Conservation (phyloP, 768 basidiomycete genomes). For the Rhodosporidiobolus sp. region DNA sequence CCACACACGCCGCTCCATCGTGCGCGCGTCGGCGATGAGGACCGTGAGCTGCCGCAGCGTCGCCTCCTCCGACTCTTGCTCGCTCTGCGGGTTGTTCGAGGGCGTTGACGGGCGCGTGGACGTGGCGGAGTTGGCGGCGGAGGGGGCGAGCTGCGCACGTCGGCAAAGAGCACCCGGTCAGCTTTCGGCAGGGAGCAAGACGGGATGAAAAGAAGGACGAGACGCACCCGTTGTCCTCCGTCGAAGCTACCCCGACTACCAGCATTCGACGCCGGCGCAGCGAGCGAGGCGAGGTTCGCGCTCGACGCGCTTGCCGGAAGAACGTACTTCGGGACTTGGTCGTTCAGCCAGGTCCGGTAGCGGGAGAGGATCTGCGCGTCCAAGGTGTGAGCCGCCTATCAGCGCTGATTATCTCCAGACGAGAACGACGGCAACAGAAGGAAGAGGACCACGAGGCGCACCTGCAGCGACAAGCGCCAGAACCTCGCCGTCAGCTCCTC, state of each 20-base stretch:
- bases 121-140: neutral
- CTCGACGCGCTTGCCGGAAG: constrained; percentile 24
- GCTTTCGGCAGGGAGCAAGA: neutral
- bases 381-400: neutral
- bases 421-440: neutral
- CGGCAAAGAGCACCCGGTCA: neutral
- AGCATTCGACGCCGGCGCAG: neutral
- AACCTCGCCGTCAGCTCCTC: constrained; percentile 77
- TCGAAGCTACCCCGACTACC: constrained; percentile 7
- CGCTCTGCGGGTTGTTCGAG: neutral
- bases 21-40: constrained; percentile 34
- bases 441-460: constrained; percentile 47
- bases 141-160: constrained; percentile 23
- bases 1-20: constrained; percentile 24
- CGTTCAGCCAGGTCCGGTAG: constrained; percentile 74
- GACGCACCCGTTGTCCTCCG: constrained; percentile 19
- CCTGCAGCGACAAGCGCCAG: constrained; percentile 89
- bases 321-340: constrained; percentile 51
- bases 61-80: constrained; percentile 28
- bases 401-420: too few species aligned
- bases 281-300: constrained; percentile 21
- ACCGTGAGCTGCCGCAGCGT: constrained; percentile 36
- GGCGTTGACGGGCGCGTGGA: constrained; percentile 17
- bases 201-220: neutral
- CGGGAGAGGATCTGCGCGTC: constrained; percentile 67